Evolutionary conservation across 768 basidiomycete genomes (phyloP), one percentile per base, ranked within the genome.

Genomic region (Sutorius australiensis): DNA sequence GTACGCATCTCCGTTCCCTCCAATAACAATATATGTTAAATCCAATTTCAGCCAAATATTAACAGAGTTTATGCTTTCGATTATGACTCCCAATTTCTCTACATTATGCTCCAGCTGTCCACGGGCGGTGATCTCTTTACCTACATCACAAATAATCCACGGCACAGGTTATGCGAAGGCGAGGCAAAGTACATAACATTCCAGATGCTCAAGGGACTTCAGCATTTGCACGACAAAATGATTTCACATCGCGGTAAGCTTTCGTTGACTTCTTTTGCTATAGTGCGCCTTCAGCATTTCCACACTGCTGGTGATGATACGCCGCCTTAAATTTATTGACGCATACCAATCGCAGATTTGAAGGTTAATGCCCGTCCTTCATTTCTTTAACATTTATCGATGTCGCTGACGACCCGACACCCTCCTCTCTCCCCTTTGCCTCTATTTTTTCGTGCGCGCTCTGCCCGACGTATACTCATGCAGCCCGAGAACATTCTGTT

Each of bases 51-150:
- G 89, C 87, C 89, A 10, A 91, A 90, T 54, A 90, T 92, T 44
- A 92, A 90, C 61, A 79, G 80, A 46, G 84, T 91, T 39, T 84
- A 82, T 60, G 85, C 83, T 50, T 83, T 87, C 11, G 81, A 86
- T 63, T 77, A 81, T 32, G 75, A 81, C 55, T 73, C 78, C 1
- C 76, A 77, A 58, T 86, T 85, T 64, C 75, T 87, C 80, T 86
- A 91, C 66, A 88, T 92, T 39, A 91, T 92, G 69, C 81, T 92
- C 32, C 86, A 92, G 67, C 75, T 92, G 8, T 91, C 87, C 61
- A 91, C 89, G 0, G 89, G 90, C 10, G 90, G 89, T 21, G 90
- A 92, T 62, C 77, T 92, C n/a, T 92, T 92, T 67, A 88, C 87
- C 3, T 91, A 92, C 67, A 86, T 92, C 57, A 82, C 81, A 14